Conservation (phyloP, 164 flowering plant species). For the Nymphaea colorata region DNA sequence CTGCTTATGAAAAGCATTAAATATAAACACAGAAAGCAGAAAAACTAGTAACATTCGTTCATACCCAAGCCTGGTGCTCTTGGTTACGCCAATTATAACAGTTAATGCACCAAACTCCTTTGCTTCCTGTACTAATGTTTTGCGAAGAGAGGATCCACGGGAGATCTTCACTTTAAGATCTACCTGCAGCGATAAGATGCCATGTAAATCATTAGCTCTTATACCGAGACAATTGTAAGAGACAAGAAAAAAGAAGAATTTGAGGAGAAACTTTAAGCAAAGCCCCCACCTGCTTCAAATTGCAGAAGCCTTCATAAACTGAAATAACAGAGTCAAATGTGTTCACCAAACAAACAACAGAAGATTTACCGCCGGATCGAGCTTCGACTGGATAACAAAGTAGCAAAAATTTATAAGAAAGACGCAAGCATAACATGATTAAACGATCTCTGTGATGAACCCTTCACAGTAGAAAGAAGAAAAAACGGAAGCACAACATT, state of each 20-base stretch:
- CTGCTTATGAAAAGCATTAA: neutral
- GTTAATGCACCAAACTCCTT: constrained; percentile 38
- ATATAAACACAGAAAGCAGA: neutral
- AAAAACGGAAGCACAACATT: no score
- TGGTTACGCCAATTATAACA: constrained; percentile 57
- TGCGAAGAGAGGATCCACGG: constrained; percentile 58
- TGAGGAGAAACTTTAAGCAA: neutral
- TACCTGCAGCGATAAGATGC: constrained; percentile 32
- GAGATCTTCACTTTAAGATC: constrained; percentile 89
- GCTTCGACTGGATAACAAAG: neutral
- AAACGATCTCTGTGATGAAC: no score
- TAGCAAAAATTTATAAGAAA: no score
- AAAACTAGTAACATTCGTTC: neutral
- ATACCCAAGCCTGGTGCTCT: constrained; percentile 6
- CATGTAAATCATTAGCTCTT: neutral
- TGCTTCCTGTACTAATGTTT: constrained; percentile 60
- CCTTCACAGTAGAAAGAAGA: no score
- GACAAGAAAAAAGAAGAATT: neutral
- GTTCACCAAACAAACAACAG: constrained; percentile 67
- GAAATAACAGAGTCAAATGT: constrained; percentile 79
- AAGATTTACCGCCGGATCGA: constrained; percentile 15
- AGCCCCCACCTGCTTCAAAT: constrained; percentile 67
- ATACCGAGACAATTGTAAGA: neutral
- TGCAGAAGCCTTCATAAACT: constrained; percentile 95
- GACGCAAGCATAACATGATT: neutral